Base-by-base conservation (phyloP, 2,329 filamentous ascomycete species). In the Trichoderma guizhouense region DNA sequence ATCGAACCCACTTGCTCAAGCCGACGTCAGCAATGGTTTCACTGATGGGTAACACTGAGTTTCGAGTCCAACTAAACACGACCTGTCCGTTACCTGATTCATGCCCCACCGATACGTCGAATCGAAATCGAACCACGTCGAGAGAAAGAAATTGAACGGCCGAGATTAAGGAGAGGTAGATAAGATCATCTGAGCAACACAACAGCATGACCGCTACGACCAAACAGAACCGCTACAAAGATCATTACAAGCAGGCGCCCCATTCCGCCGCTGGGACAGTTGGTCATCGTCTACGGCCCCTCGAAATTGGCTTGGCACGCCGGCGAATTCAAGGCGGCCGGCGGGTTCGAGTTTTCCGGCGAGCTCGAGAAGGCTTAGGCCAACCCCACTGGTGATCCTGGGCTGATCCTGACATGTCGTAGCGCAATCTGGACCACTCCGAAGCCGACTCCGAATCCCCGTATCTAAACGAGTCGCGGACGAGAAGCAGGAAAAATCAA, bases 361-460 rank as follows among this genome's bases (percentile, higher is more conserved):
- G 66, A 69, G 66, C 66, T 62, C 55, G 55, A 69, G 26, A 69
- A 61, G 66, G 66, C 24, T 69, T 69, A 69, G 66, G n/a, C 9
- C 21, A 34, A 7, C 43, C 32, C 66, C 63, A 66, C 47, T 28
- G 51, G 24, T 30, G 47, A 66, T 51, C 47, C 63, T 36, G 47
- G 30, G 47, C 63, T 66, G 51, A 55, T 18, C 60, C 47, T 55
- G 63, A 32, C 53, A 58, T 26, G 39, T 47, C 21, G 36, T 69
- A 32, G 32, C 64, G 64, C 51, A 53, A 43, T 57, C 32, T 58
- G 51, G 12, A 43, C 6, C 39, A 53, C 26, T 26, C 32, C 34
- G 32, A 63, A 28, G 21, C 58, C 58, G 58, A 62, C n/a, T 21
- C 30, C 58, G 32, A 39, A 62, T 15, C n/a, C 26, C 58, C 32